A percentile compares a stretch with the other conserved stretches of the same genome.
These are phyloP conservation scores for Globisporangium ultimum DNA, from an alignment of 352 stramenopile genomes.

Conservation along the genomic window DNA sequence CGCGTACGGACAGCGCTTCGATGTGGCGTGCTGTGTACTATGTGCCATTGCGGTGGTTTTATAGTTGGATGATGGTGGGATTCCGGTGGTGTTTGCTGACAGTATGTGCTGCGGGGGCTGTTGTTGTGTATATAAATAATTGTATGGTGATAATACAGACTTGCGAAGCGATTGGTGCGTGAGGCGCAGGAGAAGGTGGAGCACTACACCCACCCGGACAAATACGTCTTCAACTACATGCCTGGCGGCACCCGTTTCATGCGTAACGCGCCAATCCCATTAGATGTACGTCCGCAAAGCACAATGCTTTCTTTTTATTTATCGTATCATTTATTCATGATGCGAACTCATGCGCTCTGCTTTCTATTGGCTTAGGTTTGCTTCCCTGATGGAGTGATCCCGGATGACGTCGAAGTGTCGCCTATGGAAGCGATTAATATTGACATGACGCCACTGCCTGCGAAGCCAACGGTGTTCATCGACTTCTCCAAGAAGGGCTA, in stretches of 20 bases:
- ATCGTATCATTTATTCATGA: background rate
- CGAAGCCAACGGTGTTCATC: constrained; percentile 74
- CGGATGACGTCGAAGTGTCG: constrained; percentile 83
- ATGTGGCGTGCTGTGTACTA: background rate
- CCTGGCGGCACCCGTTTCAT: constrained; percentile 98
- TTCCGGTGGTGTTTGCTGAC: constrained; percentile 31
- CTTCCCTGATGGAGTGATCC: constrained; percentile 82
- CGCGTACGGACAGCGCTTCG: background rate
- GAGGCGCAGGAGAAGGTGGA: constrained; percentile 93
- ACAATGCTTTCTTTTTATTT: no score
- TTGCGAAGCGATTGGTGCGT: constrained; percentile 80
- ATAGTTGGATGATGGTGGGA: no score
- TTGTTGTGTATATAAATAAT: no score
- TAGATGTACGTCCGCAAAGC: constrained; percentile 83
- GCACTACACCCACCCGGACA: constrained; percentile 95
- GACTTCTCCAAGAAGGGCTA: constrained; percentile 88
- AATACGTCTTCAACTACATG: constrained; percentile 98
- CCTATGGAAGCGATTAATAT: constrained; percentile 86
- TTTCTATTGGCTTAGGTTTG: constrained; percentile 38
- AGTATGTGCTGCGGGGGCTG: no score
- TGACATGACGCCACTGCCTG: constrained; percentile 79
- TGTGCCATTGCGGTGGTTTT: background rate
- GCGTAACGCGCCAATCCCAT: constrained; percentile 95
- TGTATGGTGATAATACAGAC: constrained; percentile 24
- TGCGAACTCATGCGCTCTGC: background rate